A percentile compares a stretch with the other conserved stretches of the same genome.
These are phyloP conservation scores for Tieghemiomyces parasiticus DNA, from an alignment of 192 early-diverging fungal genomes.

Conservation along the genomic window DNA sequence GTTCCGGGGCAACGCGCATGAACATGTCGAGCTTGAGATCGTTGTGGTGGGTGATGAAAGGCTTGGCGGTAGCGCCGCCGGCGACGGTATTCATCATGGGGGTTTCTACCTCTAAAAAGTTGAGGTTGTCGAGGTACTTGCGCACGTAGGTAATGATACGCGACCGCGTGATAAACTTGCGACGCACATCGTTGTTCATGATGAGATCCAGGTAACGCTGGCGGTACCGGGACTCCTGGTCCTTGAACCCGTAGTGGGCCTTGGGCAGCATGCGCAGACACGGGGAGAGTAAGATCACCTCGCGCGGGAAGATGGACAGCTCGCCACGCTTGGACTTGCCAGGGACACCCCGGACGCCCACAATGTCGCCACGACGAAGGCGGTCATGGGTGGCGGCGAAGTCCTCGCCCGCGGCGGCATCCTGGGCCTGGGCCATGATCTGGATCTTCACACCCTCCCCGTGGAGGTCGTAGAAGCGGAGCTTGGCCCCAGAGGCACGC, in stretches of 20 bases:
- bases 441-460: conserved; percentile 88
- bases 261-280: conserved; percentile 95
- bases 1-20: conserved; percentile 97
- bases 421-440: conserved; percentile 72
- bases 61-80: conserved; percentile 97
- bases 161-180: conserved; percentile 85
- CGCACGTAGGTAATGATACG: conserved; percentile 95
- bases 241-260: conserved; percentile 87
- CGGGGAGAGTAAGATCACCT: conserved; percentile 76
- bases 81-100: conserved; percentile 99
- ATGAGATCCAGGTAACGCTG: conserved; percentile 97
- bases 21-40: conserved; percentile 97
- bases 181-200: conserved; percentile 91
- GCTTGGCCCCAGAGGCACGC: conserved; percentile 73
- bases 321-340: conserved; percentile 88
- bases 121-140: conserved; percentile 82
- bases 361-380: conserved; percentile 89
- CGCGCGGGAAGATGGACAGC: conserved; percentile 84
- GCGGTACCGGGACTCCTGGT: conserved; percentile 94
- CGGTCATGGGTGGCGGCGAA: conserved; percentile 69
- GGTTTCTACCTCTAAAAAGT: conserved; percentile 99
- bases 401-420: conserved; percentile 34
- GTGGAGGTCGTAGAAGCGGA: conserved; percentile 94
- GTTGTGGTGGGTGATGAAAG: conserved; percentile 98
- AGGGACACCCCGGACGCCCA: conserved; percentile 84